Conservation (phyloP, 768 basidiomycete genomes). For the Lentinula sp. region DNA sequence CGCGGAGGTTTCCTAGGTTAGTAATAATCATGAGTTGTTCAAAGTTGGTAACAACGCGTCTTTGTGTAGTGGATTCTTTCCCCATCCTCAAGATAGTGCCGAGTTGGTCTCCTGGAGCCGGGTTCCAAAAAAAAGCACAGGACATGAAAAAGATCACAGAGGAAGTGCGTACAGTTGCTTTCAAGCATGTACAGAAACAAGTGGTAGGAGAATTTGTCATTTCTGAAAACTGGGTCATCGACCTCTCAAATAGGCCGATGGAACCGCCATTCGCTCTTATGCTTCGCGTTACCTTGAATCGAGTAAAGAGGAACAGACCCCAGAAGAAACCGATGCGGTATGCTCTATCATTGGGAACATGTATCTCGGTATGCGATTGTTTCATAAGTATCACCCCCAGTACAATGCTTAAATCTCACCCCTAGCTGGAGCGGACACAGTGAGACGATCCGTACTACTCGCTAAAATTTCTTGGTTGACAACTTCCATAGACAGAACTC, state of each 20-base stretch:
- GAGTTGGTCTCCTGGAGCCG: slow-evolving; percentile 29
- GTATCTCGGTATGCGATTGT: neutral
- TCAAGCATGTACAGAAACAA: neutral
- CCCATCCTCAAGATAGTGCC: slow-evolving; percentile 20
- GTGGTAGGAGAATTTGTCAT: neutral
- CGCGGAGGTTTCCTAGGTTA: neutral
- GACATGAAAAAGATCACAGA: slow-evolving; percentile 1
- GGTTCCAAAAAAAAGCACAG: slow-evolving; percentile 17
- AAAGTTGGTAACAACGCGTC: too few relatives aligned
- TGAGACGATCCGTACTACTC: neutral
- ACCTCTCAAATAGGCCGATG: slow-evolving; percentile 1
- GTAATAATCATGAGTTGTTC: neutral
- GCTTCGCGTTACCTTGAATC: slow-evolving; percentile 9
- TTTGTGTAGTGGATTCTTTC: slow-evolving; percentile 8
- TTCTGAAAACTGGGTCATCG: neutral
- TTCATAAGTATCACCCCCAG: neutral
- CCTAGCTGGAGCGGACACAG: slow-evolving; percentile 1
- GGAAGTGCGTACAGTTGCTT: slow-evolving; percentile 6
- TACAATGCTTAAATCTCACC: too few relatives aligned
- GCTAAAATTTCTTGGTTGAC: too few relatives aligned
- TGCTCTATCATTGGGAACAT: neutral
- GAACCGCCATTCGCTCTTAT: slow-evolving; percentile 5
- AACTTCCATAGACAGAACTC: slow-evolving; percentile 1
- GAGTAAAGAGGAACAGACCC: neutral
- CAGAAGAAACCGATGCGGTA: neutral